Percentiles rank a stretch among this genome's conserved stretches.
Conservation (phyloP, 352 stramenopile genomes). For the Globisporangium camurandrum region DNA sequence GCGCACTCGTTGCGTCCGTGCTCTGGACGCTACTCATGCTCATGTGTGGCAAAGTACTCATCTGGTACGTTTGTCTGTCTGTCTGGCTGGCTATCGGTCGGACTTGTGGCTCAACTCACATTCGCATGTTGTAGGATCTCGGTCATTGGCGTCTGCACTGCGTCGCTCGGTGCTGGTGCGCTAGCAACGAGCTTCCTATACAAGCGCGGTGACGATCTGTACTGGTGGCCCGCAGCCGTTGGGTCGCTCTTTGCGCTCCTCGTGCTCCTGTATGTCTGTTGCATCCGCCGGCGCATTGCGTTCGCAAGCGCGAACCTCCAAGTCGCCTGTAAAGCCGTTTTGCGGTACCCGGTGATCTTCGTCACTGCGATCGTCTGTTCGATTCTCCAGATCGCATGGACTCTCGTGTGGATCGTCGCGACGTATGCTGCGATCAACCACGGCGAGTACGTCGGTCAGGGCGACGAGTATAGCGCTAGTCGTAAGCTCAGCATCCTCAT, state of each 20-base stretch:
- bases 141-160: conserved; percentile 27
- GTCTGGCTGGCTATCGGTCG: too few relatives aligned
- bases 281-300: conserved; percentile 39
- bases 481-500: conserved; percentile 38
- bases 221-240: conserved; percentile 44
- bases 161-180: conserved; percentile 31
- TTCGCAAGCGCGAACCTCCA: conserved; percentile 84
- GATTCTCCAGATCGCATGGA: conserved; percentile 64
- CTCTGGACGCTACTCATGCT: conserved; percentile 51
- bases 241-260: conserved; percentile 31
- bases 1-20: conserved; percentile 26
- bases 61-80: conserved; percentile 20
- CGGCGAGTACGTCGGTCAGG: conserved; percentile 35
- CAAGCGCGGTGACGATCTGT: conserved; percentile 27
- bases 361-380: conserved; percentile 57
- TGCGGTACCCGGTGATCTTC: conserved; percentile 67
- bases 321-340: conserved; percentile 64
- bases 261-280: conserved; percentile 48
- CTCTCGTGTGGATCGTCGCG: conserved; percentile 63
- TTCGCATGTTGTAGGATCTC: conserved; percentile 21
- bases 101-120: too few relatives aligned
- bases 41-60: conserved; percentile 49
- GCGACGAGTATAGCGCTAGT: conserved; percentile 20
- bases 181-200: conserved; percentile 29
- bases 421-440: conserved; percentile 56